Evolutionary conservation across 108 stramenopile species (phyloP), one percentile per base, ranked within the genome.

Genomic region (Stephanodiscus triporus): DNA sequence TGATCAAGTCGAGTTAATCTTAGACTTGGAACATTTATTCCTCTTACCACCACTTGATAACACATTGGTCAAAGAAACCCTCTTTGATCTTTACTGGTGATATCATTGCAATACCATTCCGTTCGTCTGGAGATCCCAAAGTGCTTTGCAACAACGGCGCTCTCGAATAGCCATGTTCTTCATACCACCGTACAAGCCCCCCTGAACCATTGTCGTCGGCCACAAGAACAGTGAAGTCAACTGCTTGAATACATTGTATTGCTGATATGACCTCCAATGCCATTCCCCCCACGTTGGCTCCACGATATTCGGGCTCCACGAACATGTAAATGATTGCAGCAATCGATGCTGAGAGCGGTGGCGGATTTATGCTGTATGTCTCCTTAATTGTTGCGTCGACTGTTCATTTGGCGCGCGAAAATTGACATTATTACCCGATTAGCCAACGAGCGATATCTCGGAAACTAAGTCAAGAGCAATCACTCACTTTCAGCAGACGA

Each of bases 291-390:
- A 91, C 64, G 17, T 76, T 56, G 62, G 13, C 56, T 65, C 51
- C 93, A n/a, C n/a, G 79, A 69, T 88, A 89, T 4, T 80, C 68
- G 7, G 86, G 86, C 70, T 94, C 90, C 0, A 91, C 89, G 57
- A 85, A 90, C 89, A 94, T 91, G 84, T 89, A 94, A 29, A 94
- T 88, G 10, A 94, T 89, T 22, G 93, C 93, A 2, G 72, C 89
- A 23, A 82, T 73, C 5, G 87, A 73, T 9, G 82, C 77, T 6
- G 75, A 64, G 54, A 62, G 60, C 14, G 70, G 61, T 16, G 63
- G 67, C 20, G 59, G 54, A 30, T 79, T 54, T 23, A 88, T 74
- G 0, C 80, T 85, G 66, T 87, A 89, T 20, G 82, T 10, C 40
- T 89, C 85, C 51, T 83, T 42, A n/a, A 93, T 80, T 54, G 92